phyloP scores from a whole-genome alignment of 2,329 filamentous ascomycete species.

The Stachybotrys chartarum region DNA sequence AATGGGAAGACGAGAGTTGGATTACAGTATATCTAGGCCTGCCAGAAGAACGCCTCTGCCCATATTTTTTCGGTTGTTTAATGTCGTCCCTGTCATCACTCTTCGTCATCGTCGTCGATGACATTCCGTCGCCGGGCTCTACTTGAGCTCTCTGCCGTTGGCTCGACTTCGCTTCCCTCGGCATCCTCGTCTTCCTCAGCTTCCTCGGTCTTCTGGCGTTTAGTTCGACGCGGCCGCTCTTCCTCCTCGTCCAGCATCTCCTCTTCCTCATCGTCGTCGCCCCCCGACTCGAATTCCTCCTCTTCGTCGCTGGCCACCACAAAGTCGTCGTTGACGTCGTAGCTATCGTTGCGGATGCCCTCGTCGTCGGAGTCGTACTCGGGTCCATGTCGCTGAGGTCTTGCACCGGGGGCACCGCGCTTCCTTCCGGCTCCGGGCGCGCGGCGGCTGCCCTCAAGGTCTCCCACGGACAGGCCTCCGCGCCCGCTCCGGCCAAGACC shows the following conservation, averaged over 20 bases:
- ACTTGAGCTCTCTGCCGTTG: slow-evolving; percentile 28
- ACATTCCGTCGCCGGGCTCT: slow-evolving; percentile 46
- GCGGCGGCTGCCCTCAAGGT: slow-evolving; percentile 57
- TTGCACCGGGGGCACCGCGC: slow-evolving; percentile 42
- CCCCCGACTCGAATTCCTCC: slow-evolving; percentile 51
- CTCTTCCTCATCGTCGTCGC: slow-evolving; percentile 60
- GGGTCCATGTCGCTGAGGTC: slow-evolving; percentile 45
- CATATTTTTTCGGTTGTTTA: neutral
- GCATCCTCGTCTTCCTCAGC: slow-evolving; percentile 41
- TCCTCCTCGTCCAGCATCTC: slow-evolving; percentile 48
- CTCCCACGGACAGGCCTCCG: slow-evolving; percentile 58
- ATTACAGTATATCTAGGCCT: neutral
- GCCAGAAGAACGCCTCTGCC: neutral
- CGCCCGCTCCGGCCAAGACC: slow-evolving; percentile 43
- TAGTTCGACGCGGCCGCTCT: slow-evolving; percentile 35
- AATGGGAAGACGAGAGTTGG: too few relatives aligned
- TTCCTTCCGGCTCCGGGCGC: slow-evolving; percentile 42
- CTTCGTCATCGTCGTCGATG: slow-evolving; percentile 55
- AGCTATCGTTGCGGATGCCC: slow-evolving; percentile 61
- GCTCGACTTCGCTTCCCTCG: slow-evolving; percentile 47
- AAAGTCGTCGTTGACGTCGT: slow-evolving; percentile 75
- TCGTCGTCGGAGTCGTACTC: slow-evolving; percentile 76
- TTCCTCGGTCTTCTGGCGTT: slow-evolving; percentile 44
- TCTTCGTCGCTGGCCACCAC: slow-evolving; percentile 71
- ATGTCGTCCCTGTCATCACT: slow-evolving; percentile 11